These are phyloP conservation scores for Penicillium sp. DNA, from an alignment of 2,329 filamentous ascomycete species.

Conservation along the genomic window DNA sequence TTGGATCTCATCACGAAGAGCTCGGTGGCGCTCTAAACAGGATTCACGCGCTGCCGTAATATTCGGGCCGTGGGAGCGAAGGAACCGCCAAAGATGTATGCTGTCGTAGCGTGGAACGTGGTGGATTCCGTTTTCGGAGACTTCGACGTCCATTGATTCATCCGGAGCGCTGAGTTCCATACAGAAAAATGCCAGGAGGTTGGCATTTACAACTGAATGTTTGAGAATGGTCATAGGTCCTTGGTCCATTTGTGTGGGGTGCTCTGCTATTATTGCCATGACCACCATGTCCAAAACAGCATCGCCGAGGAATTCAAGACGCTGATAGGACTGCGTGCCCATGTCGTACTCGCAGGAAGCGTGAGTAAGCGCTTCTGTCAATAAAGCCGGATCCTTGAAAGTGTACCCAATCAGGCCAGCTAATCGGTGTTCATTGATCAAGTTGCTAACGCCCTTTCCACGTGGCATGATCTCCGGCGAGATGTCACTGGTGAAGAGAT, in stretches of 20 bases:
- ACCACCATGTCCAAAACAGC: conserved; percentile 79
- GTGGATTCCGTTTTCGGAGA: conserved; percentile 23
- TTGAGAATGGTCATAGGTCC: conserved; percentile 74
- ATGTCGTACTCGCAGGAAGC: conserved; percentile 59
- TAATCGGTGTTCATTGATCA: conserved; percentile 18
- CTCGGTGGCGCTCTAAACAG: conserved; percentile 44
- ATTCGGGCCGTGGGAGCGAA: conserved; percentile 48
- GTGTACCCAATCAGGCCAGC: conserved; percentile 60
- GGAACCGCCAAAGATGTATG: conserved; percentile 67
- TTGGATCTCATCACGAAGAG: conserved; percentile 54
- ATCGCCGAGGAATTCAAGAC: conserved; percentile 87
- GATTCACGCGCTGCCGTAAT: conserved; percentile 19
- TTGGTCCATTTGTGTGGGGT: conserved; percentile 47
- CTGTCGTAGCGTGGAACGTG: conserved; percentile 23
- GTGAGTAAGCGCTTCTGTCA: conserved; percentile 82
- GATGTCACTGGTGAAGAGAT: conserved; percentile 23
- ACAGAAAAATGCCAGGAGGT: conserved; percentile 75
- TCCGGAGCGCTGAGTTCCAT: conserved; percentile 53
- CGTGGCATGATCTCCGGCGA: not conserved
- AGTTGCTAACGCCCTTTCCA: conserved; percentile 7
- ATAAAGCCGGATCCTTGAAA: conserved; percentile 67
- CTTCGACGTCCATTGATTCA: conserved; percentile 7
- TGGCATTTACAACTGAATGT: conserved; percentile 74
- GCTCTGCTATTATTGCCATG: conserved; percentile 47
- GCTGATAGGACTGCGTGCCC: conserved; percentile 63